A percentile compares a stretch with the other conserved stretches of the same genome.
Conservation (phyloP, 257 asterid genomes). For the Echium plantagineum region DNA sequence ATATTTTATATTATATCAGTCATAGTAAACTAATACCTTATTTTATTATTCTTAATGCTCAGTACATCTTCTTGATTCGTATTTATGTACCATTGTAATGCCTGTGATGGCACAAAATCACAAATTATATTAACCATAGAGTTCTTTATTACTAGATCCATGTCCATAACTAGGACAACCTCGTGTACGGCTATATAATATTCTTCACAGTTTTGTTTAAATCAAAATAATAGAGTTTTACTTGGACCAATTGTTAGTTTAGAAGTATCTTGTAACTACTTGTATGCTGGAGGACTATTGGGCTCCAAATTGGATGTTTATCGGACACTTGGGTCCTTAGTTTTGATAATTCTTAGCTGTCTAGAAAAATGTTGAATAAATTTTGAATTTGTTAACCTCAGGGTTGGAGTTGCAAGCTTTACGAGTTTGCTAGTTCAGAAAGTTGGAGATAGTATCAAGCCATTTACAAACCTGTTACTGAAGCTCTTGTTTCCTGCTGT, state of each 20-base stretch:
- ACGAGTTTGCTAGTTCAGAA: conserved; percentile 66
- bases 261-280: not conserved
- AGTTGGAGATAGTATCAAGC: conserved; percentile 73
- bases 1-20: no score
- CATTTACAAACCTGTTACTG: conserved; percentile 69
- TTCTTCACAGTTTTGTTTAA: not conserved
- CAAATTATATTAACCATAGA: not conserved
- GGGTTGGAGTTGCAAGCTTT: conserved; percentile 94
- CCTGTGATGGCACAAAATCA: not conserved
- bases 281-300: not conserved
- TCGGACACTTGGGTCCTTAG: not conserved
- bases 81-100: not conserved
- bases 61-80: not conserved
- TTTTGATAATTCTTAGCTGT: not conserved
- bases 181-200: not conserved
- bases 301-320: not conserved
- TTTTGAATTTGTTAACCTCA: conserved; percentile 22
- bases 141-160: not conserved
- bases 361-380: not conserved
- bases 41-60: not conserved
- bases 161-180: no score
- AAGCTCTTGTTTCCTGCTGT: conserved; percentile 79
- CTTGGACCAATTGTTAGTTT: not conserved
- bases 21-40: no score
- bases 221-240: not conserved